A percentile compares a stretch with the other conserved stretches of the same genome.
Conservation (phyloP, 2,329 filamentous ascomycete species). For the Hypoxylon sp. region DNA sequence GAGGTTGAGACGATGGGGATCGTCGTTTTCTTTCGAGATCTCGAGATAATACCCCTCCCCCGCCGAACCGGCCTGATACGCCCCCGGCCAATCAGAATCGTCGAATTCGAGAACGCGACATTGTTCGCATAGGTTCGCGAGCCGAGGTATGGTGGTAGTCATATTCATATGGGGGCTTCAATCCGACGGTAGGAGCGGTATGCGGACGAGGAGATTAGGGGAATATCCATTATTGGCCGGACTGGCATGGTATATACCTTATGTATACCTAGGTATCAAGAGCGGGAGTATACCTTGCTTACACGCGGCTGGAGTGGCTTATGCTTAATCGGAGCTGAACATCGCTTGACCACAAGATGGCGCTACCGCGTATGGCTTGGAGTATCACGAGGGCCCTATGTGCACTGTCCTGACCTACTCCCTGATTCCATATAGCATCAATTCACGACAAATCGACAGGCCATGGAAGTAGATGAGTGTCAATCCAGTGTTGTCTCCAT, state of each 20-base stretch:
- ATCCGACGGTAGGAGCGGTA: not conserved
- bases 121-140: constrained; percentile 1
- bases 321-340: not conserved
- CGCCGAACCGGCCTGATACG: not conserved
- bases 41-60: constrained; percentile 10
- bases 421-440: not conserved
- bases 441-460: not conserved
- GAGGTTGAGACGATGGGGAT: not conserved
- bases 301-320: not conserved
- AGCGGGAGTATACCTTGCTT: not conserved
- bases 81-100: constrained; percentile 14
- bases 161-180: not conserved
- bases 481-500: too few relatives aligned
- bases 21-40: not conserved
- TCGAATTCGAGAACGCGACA: constrained; percentile 16
- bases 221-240: not conserved
- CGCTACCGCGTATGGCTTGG: not conserved
- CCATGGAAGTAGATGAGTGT: not conserved
- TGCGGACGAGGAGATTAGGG: not conserved
- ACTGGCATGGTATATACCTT: not conserved
- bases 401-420: not conserved
- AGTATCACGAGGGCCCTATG: too few relatives aligned
- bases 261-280: not conserved
- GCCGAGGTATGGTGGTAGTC: constrained; percentile 6
- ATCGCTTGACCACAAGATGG: not conserved